A percentile compares a stretch with the other conserved stretches of the same genome.
phyloP scores from a whole-genome alignment of 495 filamentous ascomycete genomes.

The Hamigera avellanea region DNA sequence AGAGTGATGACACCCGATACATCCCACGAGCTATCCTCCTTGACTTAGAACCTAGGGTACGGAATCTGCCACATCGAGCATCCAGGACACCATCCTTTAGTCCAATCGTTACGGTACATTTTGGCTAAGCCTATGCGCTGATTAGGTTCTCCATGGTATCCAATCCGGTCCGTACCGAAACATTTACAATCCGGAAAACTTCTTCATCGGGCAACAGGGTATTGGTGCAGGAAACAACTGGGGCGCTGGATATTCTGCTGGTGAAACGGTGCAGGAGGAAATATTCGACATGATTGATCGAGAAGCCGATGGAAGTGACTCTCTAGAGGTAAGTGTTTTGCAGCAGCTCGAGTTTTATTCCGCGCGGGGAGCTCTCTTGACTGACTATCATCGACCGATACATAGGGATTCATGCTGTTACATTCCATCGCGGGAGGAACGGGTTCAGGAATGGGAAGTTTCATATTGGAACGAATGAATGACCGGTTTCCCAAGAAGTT shows the following conservation, averaged over 20 bases:
- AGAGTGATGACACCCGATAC: conserved; percentile 94
- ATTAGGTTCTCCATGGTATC: conserved; percentile 77
- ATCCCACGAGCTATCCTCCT: conserved; percentile 93
- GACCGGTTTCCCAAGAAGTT: conserved; percentile 98
- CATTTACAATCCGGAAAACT: conserved; percentile 99
- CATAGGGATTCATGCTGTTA: conserved; percentile 88
- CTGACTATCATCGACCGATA: neutral
- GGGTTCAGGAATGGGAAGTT: conserved; percentile 87
- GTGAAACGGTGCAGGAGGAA: conserved; percentile 86
- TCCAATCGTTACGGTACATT: no score
- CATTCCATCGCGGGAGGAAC: conserved; percentile 97
- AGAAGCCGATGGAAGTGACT: conserved; percentile 95
- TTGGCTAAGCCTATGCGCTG: neutral
- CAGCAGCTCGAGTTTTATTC: neutral
- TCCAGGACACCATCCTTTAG: no score
- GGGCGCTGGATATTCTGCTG: conserved; percentile 90
- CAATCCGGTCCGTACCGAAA: conserved; percentile 90
- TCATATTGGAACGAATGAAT: conserved; percentile 90
- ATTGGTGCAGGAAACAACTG: conserved; percentile 95
- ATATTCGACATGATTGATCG: conserved; percentile 99
- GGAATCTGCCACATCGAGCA: conserved; percentile 8
- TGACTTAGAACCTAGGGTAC: conserved; percentile 83
- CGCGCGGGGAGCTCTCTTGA: neutral
- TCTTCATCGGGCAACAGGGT: conserved; percentile 85
- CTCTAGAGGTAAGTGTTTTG: conserved; percentile 55